Conservation (phyloP, 2,329 filamentous ascomycete species). For the Ophiocordyceps unilateralis region DNA sequence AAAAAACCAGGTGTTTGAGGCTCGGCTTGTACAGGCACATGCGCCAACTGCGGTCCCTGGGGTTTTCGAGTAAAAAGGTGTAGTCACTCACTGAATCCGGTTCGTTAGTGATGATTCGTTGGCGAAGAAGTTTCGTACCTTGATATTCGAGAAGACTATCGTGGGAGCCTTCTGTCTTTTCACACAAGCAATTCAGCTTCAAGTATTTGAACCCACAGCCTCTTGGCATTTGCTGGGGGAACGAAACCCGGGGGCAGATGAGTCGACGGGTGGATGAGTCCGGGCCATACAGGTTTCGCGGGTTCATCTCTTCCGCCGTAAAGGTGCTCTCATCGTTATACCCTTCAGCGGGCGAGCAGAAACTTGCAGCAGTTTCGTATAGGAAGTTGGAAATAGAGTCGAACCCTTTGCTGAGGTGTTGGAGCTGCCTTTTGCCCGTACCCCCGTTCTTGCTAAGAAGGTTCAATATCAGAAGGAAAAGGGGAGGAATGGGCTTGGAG, state of each 20-base stretch:
- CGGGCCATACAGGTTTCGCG: not conserved
- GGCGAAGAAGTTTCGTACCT: not conserved
- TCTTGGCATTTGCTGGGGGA: not conserved
- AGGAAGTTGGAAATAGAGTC: not conserved
- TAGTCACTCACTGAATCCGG: not conserved
- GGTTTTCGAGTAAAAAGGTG: not conserved
- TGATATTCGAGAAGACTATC: not conserved
- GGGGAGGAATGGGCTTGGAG: not conserved
- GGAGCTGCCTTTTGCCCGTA: not conserved
- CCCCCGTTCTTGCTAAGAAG: not conserved
- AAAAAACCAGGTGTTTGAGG: not conserved
- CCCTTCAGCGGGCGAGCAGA: not conserved
- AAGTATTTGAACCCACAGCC: not conserved
- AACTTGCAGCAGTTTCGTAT: not conserved
- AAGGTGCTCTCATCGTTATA: not conserved
- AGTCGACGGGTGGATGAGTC: not conserved
- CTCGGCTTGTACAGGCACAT: not conserved
- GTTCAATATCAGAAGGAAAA: not conserved
- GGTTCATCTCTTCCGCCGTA: not conserved
- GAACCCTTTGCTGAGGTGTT: not conserved
- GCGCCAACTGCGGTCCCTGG: not conserved
- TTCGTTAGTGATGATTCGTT: not conserved
- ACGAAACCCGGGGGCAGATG: not conserved
- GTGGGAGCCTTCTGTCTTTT: not conserved
- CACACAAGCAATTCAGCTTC: not conserved